Percentiles rank a stretch among this genome's conserved stretches.
These are phyloP conservation scores for Endoconidiophora laricicola DNA, from an alignment of 2,329 filamentous ascomycete species.

Conservation along the genomic window DNA sequence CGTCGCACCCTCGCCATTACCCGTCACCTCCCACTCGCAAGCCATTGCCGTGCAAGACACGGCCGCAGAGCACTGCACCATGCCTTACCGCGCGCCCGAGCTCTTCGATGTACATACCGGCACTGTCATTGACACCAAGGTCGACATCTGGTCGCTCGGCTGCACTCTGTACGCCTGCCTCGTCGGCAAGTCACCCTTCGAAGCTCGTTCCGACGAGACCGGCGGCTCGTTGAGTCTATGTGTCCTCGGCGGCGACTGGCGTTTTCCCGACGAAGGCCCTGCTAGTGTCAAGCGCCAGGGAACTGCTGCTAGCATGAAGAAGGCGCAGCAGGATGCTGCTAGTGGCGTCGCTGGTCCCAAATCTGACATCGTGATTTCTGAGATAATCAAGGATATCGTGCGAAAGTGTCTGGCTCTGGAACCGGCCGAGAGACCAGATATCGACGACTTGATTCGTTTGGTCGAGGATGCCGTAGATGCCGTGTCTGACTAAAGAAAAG, in stretches of 20 bases:
- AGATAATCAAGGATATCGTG: constrained; percentile 73
- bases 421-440: constrained; percentile 70
- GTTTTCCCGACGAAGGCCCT: constrained; percentile 77
- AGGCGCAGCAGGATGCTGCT: not conserved
- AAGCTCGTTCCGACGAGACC: constrained; percentile 89
- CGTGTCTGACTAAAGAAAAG: constrained; percentile 24
- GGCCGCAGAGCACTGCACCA: constrained; percentile 90
- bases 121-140: constrained; percentile 81
- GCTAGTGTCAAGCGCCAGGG: constrained; percentile 32
- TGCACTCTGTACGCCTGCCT: constrained; percentile 97
- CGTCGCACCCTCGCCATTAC: constrained; percentile 68
- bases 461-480: constrained; percentile 56
- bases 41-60: constrained; percentile 87
- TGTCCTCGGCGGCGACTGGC: constrained; percentile 85
- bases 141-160: constrained; percentile 93
- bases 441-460: constrained; percentile 64
- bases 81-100: constrained; percentile 95
- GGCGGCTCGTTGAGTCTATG: constrained; percentile 86
- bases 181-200: constrained; percentile 91
- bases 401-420: constrained; percentile 75
- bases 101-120: constrained; percentile 96
- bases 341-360: constrained; percentile 15
- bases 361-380: constrained; percentile 46
- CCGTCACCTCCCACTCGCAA: constrained; percentile 76
- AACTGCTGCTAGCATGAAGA: constrained; percentile 16